A percentile compares a stretch with the other conserved stretches of the same genome.
phyloP scores from a whole-genome alignment of 176 grass and related monocot species.

The barley (Hordeum vulgare) region MorexV3_pseudomolecules_assembly NC_058520.1:522658390-522658889 shows the following conservation, averaged over 20 bases:
- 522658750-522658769: neutral
- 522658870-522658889: conserved; percentile 35
- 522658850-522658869: conserved; percentile 13
- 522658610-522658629: neutral
- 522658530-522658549: neutral
- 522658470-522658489: neutral
- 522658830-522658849: conserved; percentile 35
- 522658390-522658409: neutral
- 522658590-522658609: neutral
- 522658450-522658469: neutral
- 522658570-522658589: neutral
- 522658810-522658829: neutral
- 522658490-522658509: neutral
- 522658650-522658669: neutral
- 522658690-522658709: neutral
- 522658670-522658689: neutral
- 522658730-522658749: neutral
- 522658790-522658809: neutral
- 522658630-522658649: neutral
- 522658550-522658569: neutral
- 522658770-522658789: neutral
- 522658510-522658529: neutral
- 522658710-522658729: neutral
- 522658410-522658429: neutral
- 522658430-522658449: neutral